phyloP scores from a whole-genome alignment of 371 early-diverging fungal genomes.

The Gilbertella persicaria region DNA sequence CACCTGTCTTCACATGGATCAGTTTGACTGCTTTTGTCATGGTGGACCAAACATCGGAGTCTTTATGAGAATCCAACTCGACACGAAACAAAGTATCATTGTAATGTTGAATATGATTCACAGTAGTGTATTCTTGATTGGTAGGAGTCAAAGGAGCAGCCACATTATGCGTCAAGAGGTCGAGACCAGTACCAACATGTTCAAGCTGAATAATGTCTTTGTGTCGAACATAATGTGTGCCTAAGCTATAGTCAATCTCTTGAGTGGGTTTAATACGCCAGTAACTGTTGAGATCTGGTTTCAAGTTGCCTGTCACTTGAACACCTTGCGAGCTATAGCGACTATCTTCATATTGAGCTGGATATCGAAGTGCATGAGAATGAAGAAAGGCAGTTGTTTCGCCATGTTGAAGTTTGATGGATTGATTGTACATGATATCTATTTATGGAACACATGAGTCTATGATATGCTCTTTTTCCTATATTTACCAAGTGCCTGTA shows the following conservation, averaged over 20 bases:
- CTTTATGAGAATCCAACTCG: slow-evolving; percentile 38
- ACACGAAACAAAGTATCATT: slow-evolving; percentile 67
- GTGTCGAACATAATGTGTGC: slow-evolving; percentile 37
- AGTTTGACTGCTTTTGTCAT: slow-evolving; percentile 58
- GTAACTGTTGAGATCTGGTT: slow-evolving; percentile 70
- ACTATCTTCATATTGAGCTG: slow-evolving; percentile 86
- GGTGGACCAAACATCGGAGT: slow-evolving; percentile 47
- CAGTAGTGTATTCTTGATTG: slow-evolving; percentile 88
- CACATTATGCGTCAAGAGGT: slow-evolving; percentile 91
- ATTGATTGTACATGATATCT: slow-evolving; percentile 76
- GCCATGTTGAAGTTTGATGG: slow-evolving; percentile 72
- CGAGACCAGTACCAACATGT: slow-evolving; percentile 60
- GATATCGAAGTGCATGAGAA: slow-evolving; percentile 76
- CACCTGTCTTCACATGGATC: slow-evolving; percentile 72
- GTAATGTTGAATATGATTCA: slow-evolving; percentile 41
- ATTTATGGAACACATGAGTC: not conserved
- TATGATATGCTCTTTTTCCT: not conserved
- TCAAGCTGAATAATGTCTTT: slow-evolving; percentile 66
- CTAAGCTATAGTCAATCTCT: not conserved
- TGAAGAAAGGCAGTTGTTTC: slow-evolving; percentile 72
- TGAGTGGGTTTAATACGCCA: slow-evolving; percentile 75
- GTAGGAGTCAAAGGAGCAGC: slow-evolving; percentile 91
- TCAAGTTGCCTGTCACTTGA: slow-evolving; percentile 79
- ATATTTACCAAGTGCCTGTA: slow-evolving; percentile 5
- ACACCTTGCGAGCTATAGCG: slow-evolving; percentile 80